phyloP scores from a whole-genome alignment of 2,329 filamentous ascomycete genomes.

The Niveomyces coronatus region DNA sequence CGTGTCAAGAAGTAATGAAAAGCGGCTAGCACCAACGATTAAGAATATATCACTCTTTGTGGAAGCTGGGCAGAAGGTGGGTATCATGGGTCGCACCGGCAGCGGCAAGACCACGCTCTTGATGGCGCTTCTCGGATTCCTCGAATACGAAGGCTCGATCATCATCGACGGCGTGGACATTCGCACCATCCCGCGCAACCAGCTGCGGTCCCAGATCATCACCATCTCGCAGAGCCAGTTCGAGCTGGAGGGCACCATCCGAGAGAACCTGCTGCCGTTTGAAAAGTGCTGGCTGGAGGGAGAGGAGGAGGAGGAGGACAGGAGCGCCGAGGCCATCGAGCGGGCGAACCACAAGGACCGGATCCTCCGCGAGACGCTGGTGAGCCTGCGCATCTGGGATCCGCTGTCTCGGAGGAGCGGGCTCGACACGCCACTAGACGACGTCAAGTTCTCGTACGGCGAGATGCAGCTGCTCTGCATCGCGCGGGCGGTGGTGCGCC shows the following conservation, averaged over 20 bases:
- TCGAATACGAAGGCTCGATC: slow-evolving; percentile 52
- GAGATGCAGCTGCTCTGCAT: slow-evolving; percentile 60
- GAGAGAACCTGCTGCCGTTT: background rate
- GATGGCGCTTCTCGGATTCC: slow-evolving; percentile 58
- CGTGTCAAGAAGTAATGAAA: background rate
- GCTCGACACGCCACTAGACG: background rate
- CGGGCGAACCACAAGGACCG: background rate
- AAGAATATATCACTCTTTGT: slow-evolving; percentile 54
- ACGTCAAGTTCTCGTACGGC: slow-evolving; percentile 43
- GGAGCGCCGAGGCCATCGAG: background rate
- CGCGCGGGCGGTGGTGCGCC: slow-evolving; percentile 36
- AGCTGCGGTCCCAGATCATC: slow-evolving; percentile 1
- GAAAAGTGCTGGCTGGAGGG: slow-evolving; percentile 1
- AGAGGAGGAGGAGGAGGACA: background rate
- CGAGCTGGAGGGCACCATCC: slow-evolving; percentile 2
- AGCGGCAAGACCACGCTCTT: slow-evolving; percentile 61
- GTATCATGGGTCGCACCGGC: slow-evolving; percentile 59
- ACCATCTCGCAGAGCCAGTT: background rate
- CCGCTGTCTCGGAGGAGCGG: background rate
- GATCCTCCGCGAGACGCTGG: background rate
- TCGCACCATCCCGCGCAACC: slow-evolving; percentile 27
- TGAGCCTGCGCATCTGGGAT: background rate
- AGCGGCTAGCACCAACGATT: slow-evolving; percentile 33
- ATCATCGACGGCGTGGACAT: slow-evolving; percentile 59
- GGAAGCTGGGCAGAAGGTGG: slow-evolving; percentile 50